Percentiles rank a stretch among this genome's conserved stretches.
phyloP scores from a whole-genome alignment of 257 asterid genomes.

The Solanum pennellii region DNA sequence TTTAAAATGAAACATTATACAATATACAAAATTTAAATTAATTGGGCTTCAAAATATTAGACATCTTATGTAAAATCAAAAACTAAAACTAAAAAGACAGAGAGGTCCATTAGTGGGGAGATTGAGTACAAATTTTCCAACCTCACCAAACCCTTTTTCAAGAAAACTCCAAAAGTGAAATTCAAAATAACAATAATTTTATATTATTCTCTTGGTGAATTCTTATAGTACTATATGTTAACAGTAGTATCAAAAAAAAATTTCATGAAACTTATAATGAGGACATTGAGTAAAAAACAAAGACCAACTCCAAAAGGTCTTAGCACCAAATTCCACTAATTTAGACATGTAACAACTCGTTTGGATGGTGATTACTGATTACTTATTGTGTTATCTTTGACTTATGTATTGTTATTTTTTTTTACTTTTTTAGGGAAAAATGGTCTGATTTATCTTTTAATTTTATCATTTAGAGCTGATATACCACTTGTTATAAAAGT shows the following conservation, averaged over 20 bases:
- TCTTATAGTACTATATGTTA: background rate
- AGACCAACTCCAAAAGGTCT: background rate
- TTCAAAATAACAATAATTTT: background rate
- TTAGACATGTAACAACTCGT: background rate
- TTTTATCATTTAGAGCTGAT: too few species aligned
- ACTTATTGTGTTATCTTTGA: background rate
- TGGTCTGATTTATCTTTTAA: too few species aligned
- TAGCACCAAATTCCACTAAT: background rate
- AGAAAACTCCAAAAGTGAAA: background rate
- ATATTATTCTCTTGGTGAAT: background rate
- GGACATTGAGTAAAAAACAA: background rate
- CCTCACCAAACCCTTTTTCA: background rate
- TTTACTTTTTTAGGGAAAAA: too few species aligned
- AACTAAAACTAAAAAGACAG: background rate
- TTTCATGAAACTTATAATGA: background rate
- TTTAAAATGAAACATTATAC: too few species aligned
- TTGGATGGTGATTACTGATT: background rate
- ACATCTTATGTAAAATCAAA: too few species aligned
- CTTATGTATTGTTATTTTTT: background rate
- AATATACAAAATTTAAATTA: accelerated
- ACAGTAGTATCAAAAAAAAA: background rate
- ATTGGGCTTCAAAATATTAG: too few species aligned
- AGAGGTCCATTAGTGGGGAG: background rate
- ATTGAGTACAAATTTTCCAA: background rate
- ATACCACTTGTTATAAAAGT: too few species aligned